These are phyloP conservation scores for Vitis labrusca DNA, from an alignment of 164 flowering plant species.

Conservation along the genomic window DNA sequence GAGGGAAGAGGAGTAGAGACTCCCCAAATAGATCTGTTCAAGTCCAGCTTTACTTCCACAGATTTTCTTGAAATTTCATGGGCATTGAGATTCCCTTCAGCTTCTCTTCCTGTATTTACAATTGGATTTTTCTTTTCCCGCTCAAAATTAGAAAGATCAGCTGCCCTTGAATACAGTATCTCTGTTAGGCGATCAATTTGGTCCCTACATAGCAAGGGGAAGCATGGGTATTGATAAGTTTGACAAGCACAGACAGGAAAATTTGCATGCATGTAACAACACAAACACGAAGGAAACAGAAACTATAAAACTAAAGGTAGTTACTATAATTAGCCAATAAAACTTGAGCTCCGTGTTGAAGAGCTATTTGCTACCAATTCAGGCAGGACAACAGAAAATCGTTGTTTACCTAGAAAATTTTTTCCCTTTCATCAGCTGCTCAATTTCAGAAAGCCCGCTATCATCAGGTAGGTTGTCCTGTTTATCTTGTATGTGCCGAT, in stretches of 20 bases:
- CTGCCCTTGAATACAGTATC: slow-evolving; percentile 58
- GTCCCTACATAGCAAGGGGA: slow-evolving; percentile 46
- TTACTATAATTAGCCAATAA: too few species aligned
- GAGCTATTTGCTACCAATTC: not conserved
- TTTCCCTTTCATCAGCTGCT: slow-evolving; percentile 59
- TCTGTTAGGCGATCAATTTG: slow-evolving; percentile 59
- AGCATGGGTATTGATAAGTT: not conserved
- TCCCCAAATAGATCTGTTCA: slow-evolving; percentile 22
- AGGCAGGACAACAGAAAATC: not conserved
- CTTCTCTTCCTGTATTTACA: slow-evolving; percentile 15
- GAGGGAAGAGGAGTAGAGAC: slow-evolving; percentile 29
- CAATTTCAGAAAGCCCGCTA: slow-evolving; percentile 52
- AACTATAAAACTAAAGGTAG: too few species aligned
- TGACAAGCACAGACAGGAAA: slow-evolving; percentile 7
- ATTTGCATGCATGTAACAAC: not conserved
- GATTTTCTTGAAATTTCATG: not conserved
- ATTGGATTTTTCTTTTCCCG: slow-evolving; percentile 17
- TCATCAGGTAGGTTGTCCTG: slow-evolving; percentile 18
- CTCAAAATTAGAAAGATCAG: slow-evolving; percentile 34
- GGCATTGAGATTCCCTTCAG: slow-evolving; percentile 7
- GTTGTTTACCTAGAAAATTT: slow-evolving; percentile 58
- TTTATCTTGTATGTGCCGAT: slow-evolving; percentile 23
- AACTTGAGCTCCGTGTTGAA: too few species aligned
- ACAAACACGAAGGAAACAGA: not conserved
- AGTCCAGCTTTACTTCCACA: slow-evolving; percentile 7